Percentiles rank a stretch among this genome's conserved stretches.
phyloP scores from a whole-genome alignment of 306 rosid genomes.

The Dryas octopetala region DNA sequence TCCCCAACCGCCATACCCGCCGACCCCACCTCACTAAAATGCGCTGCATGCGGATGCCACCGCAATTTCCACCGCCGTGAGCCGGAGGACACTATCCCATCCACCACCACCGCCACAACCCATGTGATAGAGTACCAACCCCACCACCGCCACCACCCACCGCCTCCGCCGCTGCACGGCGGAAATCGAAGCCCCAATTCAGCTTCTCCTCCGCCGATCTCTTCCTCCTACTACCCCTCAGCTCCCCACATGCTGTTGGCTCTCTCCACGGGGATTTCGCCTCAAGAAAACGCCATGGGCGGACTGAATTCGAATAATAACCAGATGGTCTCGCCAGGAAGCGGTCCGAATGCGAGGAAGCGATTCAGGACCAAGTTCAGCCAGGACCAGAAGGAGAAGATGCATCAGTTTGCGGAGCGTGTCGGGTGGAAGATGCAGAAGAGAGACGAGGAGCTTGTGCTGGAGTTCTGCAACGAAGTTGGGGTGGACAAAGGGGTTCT shows the following conservation, averaged over 20 bases:
- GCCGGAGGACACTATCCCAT: constrained; percentile 55
- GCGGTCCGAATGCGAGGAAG: constrained; percentile 40
- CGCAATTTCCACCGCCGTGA: constrained; percentile 98
- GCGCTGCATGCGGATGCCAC: constrained; percentile 99
- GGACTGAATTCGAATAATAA: background rate
- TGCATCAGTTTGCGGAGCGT: constrained; percentile 69
- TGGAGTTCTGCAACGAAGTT: constrained; percentile 59
- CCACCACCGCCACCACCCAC: constrained; percentile 71
- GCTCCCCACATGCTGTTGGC: constrained; percentile 94
- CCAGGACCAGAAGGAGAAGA: constrained; percentile 83
- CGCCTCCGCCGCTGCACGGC: constrained; percentile 23
- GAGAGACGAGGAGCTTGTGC: constrained; percentile 62
- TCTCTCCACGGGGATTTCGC: constrained; percentile 48
- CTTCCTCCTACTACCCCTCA: constrained; percentile 88
- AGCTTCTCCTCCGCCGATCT: constrained; percentile 95
- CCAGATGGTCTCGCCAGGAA: constrained; percentile 15
- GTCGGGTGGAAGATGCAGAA: constrained; percentile 99
- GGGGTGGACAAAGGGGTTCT: constrained; percentile 75
- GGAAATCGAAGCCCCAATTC: constrained; percentile 67
- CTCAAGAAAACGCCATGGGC: constrained; percentile 2
- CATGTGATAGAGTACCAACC: constrained; percentile 82
- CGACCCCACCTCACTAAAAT: constrained; percentile 80
- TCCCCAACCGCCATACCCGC: constrained; percentile 53
- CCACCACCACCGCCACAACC: constrained; percentile 19
- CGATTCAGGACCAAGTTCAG: constrained; percentile 78